Evolutionary conservation across 371 early-diverging fungal species (phyloP).

Genomic region (Syncephalastrum sp.): DNA sequence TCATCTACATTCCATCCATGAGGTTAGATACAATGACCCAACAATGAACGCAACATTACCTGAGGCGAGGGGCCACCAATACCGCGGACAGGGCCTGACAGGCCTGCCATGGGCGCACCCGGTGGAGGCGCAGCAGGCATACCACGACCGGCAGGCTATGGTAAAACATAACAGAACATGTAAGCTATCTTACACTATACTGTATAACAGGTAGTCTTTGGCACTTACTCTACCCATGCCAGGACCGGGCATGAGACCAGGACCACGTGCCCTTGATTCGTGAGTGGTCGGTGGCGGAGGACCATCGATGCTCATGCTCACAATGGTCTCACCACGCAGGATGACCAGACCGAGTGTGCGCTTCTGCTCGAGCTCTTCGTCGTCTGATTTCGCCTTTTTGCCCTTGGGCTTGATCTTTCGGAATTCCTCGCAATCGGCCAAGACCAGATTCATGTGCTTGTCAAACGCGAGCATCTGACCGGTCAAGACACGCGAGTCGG

Average conservation of each 20-base stretch:
- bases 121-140: slow-evolving; percentile 78
- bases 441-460: slow-evolving; percentile 97
- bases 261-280: slow-evolving; percentile 54
- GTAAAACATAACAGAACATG: background rate
- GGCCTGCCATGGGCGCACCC: slow-evolving; percentile 57
- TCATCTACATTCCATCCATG: slow-evolving; percentile 42
- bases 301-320: slow-evolving; percentile 89
- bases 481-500: slow-evolving; percentile 88
- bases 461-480: slow-evolving; percentile 99
- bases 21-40: background rate
- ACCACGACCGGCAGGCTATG: slow-evolving; percentile 88
- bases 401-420: slow-evolving; percentile 79
- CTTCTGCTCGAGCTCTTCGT: slow-evolving; percentile 69
- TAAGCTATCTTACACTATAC: too few species aligned
- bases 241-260: slow-evolving; percentile 62
- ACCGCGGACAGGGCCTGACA: slow-evolving; percentile 89
- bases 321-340: slow-evolving; percentile 91
- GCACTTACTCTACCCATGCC: slow-evolving; percentile 65
- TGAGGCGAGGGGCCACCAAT: slow-evolving; percentile 90
- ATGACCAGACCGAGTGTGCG: slow-evolving; percentile 93
- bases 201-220: background rate
- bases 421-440: slow-evolving; percentile 97
- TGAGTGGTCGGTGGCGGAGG: slow-evolving; percentile 82
- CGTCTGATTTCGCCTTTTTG: slow-evolving; percentile 43
- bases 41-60: slow-evolving; percentile 24